Conservation (phyloP, 208 protist genomes). For the Blechomonas ayalai region DNA sequence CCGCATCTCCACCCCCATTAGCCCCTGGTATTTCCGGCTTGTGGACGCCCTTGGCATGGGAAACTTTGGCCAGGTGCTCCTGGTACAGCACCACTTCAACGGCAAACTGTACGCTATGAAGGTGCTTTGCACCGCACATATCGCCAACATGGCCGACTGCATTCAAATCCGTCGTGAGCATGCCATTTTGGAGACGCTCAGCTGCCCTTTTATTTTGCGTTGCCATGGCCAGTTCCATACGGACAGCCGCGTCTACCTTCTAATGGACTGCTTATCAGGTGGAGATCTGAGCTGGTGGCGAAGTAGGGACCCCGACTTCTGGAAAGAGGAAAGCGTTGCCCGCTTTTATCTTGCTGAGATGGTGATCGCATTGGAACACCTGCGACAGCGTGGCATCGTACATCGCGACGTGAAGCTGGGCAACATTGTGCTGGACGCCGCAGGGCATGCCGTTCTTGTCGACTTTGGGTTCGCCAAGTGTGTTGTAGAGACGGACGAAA, state of each 20-base stretch:
- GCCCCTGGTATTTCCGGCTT: constrained; percentile 40
- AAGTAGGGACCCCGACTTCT: constrained; percentile 31
- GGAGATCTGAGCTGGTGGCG: constrained; percentile 93
- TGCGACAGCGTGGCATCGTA: constrained; percentile 68
- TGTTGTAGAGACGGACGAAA: constrained; percentile 7
- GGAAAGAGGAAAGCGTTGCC: constrained; percentile 42
- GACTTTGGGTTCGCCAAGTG: constrained; percentile 87
- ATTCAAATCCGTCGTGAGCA: constrained; percentile 66
- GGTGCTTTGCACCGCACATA: constrained; percentile 50
- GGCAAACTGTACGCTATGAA: constrained; percentile 65
- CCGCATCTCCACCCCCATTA: constrained; percentile 28
- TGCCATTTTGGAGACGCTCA: constrained; percentile 42
- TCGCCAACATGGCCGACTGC: constrained; percentile 48
- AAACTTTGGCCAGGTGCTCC: constrained; percentile 65
- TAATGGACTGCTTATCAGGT: constrained; percentile 90
- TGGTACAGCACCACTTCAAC: constrained; percentile 56
- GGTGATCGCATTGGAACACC: constrained; percentile 72
- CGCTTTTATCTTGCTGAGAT: constrained; percentile 91
- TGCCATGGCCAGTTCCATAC: constrained; percentile 82
- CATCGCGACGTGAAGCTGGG: constrained; percentile 88
- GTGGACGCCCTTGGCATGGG: constrained; percentile 62
- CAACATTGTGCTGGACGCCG: constrained; percentile 75
- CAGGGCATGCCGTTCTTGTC: constrained; percentile 70
- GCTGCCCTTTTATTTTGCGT: constrained; percentile 85
- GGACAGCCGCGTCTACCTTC: constrained; percentile 75